These are phyloP conservation scores for Phenoliferia sp. DNA, from an alignment of 1,284 basidiomycete species.

Conservation along the genomic window DNA sequence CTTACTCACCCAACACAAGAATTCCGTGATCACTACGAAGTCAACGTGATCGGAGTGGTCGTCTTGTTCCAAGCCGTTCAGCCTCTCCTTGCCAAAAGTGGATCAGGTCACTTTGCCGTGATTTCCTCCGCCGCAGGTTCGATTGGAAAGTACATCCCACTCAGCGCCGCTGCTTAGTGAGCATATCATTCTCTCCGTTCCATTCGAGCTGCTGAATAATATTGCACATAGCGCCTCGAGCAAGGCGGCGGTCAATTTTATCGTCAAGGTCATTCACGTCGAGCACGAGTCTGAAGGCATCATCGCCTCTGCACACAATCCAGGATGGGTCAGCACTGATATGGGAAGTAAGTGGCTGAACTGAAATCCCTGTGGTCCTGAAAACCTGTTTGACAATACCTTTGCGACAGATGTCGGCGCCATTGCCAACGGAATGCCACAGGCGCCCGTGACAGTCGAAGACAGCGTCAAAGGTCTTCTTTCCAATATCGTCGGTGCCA, in stretches of 20 bases:
- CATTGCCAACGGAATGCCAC: not conserved
- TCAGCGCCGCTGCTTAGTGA: not conserved
- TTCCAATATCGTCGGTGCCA: not conserved
- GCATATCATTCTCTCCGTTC: not conserved
- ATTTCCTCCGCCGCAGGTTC: conserved; percentile 7
- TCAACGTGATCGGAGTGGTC: conserved; percentile 16
- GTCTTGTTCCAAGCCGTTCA: conserved; percentile 16
- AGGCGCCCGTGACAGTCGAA: conserved; percentile 7
- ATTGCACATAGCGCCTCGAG: not conserved
- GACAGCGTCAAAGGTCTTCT: not conserved
- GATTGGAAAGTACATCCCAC: not conserved
- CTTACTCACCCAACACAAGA: not conserved
- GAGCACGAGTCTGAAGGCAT: conserved; percentile 4
- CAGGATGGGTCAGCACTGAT: conserved; percentile 4
- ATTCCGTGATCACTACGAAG: not conserved
- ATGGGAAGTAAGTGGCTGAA: not conserved
- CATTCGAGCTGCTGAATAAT: not conserved
- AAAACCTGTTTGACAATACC: too few relatives aligned
- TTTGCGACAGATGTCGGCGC: not conserved
- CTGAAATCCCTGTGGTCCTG: too few relatives aligned
- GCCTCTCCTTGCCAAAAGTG: conserved; percentile 6
- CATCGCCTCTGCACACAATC: not conserved
- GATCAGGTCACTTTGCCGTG: conserved; percentile 9
- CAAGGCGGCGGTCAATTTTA: conserved; percentile 6
- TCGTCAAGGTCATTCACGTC: not conserved